Evolutionary conservation across 305 asterid genomes (phyloP), one percentile per base, ranked within the genome.

Genomic region (Stenogyne calaminthoides): DNA sequence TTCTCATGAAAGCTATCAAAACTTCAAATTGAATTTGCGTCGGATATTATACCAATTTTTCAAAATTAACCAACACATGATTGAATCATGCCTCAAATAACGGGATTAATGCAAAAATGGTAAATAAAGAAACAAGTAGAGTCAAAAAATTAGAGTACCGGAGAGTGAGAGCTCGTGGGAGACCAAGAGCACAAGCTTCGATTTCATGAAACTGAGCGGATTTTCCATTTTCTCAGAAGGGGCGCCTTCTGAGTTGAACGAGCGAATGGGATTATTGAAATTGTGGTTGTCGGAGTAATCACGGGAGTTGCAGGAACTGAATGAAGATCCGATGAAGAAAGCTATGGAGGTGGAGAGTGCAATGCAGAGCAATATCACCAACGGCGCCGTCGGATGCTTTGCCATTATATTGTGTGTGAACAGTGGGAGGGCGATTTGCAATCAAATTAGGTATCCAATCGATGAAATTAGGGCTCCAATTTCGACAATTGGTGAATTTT

Each of bases 91-190:
- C 37, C 68, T 52, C 40, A 42, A 18, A 19, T 59, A 12, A 44
- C 54, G 16, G 59, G 15, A 9, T 66, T 39, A 36, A 34, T 11
- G 39, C 12, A 9, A 32, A 69, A 61, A 42, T 6, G 25, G 54
- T 15, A 1, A 29, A 16, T n/a, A 22, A 1, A 36, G 25, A 16
- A 22, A 22, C 25, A 22, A 49, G 46, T 9, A 70, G 40, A 64
- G 15, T 16, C 25, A 3, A 14, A 22, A 62, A 20, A 29, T 6
- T 40, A 29, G 14, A 36, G 68, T 87, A 95, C 99, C 99, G 22
- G 99, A 92, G 72, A 92, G 98, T 32, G 99, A 92, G 72, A 95
- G 98, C 75, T 95, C 98, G 82, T 95, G 98, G 12, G 99, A 95
- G 55, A 92, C 98, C 73, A 95, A 63, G 19, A 95, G 95, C 67